Conservation (phyloP, 2,329 filamentous ascomycete species). For the Aspergillus unguis region DNA sequence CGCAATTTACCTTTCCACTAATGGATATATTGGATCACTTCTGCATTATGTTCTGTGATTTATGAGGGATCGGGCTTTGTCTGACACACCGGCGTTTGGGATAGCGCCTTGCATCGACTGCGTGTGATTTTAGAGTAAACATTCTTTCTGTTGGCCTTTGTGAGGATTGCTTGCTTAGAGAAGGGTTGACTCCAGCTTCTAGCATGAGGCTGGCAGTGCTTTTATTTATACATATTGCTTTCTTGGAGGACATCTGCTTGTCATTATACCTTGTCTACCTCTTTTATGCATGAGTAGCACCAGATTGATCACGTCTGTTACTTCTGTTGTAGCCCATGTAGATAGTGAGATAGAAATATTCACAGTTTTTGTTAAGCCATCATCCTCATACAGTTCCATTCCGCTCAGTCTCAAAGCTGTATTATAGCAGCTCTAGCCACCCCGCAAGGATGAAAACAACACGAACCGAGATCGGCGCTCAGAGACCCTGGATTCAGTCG, state of each 20-base stretch:
- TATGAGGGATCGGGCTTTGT: conserved; percentile 3
- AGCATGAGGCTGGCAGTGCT: conserved; percentile 7
- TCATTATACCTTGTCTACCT: too few relatives aligned
- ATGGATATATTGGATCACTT: conserved; percentile 13
- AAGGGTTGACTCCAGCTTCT: conserved; percentile 5
- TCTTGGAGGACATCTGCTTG: neutral
- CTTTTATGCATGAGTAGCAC: neutral
- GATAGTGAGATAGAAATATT: neutral
- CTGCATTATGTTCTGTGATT: neutral
- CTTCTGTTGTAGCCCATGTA: neutral
- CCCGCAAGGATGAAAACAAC: neutral
- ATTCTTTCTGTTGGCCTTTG: neutral
- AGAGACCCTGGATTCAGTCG: conserved; percentile 3
- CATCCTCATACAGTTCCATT: neutral
- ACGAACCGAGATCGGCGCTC: conserved; percentile 10
- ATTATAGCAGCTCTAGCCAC: neutral
- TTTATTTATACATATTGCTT: conserved; percentile 3
- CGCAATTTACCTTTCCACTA: conserved; percentile 4
- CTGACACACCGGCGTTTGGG: conserved; percentile 10
- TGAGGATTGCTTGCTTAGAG: conserved; percentile 5
- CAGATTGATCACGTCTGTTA: neutral
- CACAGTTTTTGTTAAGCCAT: neutral
- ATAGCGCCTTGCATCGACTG: conserved; percentile 4
- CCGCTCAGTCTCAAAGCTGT: neutral
- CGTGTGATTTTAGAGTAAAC: conserved; percentile 8